Evolutionary conservation across 2,329 filamentous ascomycete species (phyloP).

Genomic region (Cercospora sp.): DNA sequence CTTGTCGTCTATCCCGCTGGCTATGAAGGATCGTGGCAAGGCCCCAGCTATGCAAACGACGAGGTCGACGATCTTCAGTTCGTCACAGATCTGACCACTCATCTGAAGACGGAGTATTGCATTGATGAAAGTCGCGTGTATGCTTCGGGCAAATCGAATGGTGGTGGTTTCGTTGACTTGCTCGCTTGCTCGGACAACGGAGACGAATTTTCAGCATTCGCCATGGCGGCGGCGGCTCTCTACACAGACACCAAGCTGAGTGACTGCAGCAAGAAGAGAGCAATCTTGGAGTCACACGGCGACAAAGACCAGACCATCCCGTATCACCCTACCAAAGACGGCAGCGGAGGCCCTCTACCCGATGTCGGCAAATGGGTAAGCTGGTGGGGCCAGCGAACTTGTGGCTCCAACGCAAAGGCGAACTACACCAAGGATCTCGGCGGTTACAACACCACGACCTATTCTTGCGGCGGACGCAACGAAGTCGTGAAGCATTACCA

Average conservation of each 20-base stretch:
- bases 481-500: constrained; percentile 45
- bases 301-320: constrained; percentile 44
- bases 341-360: constrained; percentile 33
- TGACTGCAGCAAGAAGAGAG: constrained; percentile 37
- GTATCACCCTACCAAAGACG: constrained; percentile 41
- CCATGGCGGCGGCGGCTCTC: constrained; percentile 50
- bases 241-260: constrained; percentile 40
- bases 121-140: constrained; percentile 50
- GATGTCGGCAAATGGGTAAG: constrained; percentile 39
- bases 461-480: constrained; percentile 34
- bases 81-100: constrained; percentile 46
- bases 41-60: constrained; percentile 44
- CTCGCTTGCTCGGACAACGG: constrained; percentile 50
- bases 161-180: constrained; percentile 51
- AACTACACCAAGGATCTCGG: constrained; percentile 31
- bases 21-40: constrained; percentile 44
- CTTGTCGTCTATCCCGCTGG: constrained; percentile 53
- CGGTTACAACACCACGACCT: constrained; percentile 37
- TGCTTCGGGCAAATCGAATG: constrained; percentile 56
- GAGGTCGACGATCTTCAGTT: constrained; percentile 48
- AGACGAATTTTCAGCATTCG: constrained; percentile 53
- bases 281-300: constrained; percentile 51
- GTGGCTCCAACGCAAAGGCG: constrained; percentile 31
- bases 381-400: constrained; percentile 44
- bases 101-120: constrained; percentile 47